Percentiles rank a stretch among this genome's conserved stretches.
These are phyloP conservation scores for Monocercomonoides exilis DNA, from an alignment of 78 protist species.

Conservation along the genomic window DNA sequence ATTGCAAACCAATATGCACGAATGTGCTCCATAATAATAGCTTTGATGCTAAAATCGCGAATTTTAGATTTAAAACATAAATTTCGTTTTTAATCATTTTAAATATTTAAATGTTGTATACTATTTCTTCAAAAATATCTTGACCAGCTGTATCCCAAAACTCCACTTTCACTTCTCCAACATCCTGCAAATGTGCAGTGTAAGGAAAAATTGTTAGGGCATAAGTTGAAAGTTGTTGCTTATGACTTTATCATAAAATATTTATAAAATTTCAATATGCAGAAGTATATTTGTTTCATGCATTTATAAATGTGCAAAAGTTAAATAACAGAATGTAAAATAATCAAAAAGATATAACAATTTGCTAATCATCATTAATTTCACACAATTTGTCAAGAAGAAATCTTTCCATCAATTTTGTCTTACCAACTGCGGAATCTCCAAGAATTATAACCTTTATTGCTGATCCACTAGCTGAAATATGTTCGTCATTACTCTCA, in stretches of 20 bases:
- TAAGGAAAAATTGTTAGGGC: neutral
- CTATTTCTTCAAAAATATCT: neutral
- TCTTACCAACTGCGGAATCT: constrained; percentile 15
- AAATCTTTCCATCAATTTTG: constrained; percentile 7
- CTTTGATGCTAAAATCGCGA: neutral
- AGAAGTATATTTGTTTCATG: too few species aligned
- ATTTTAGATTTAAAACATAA: too few species aligned
- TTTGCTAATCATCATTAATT: too few species aligned
- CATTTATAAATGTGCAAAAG: neutral
- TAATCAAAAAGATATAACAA: neutral
- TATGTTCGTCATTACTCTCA: too few species aligned
- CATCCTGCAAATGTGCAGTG: neutral
- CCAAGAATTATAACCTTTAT: neutral
- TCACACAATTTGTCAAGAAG: constrained; percentile 11
- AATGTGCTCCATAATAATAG: neutral
- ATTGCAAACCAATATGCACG: neutral
- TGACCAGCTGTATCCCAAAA: constrained; percentile 18
- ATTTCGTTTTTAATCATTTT: too few species aligned
- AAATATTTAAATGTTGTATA: too few species aligned
- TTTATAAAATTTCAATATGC: too few species aligned
- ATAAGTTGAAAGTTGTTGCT: neutral
- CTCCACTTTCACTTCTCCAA: neutral
- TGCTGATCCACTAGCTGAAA: too few species aligned
- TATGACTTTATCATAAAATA: too few species aligned
- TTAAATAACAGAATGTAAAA: neutral